These are phyloP conservation scores for Saccharomyces jurei DNA, from an alignment of 805 yeast genomes.

Conservation along the genomic window DNA sequence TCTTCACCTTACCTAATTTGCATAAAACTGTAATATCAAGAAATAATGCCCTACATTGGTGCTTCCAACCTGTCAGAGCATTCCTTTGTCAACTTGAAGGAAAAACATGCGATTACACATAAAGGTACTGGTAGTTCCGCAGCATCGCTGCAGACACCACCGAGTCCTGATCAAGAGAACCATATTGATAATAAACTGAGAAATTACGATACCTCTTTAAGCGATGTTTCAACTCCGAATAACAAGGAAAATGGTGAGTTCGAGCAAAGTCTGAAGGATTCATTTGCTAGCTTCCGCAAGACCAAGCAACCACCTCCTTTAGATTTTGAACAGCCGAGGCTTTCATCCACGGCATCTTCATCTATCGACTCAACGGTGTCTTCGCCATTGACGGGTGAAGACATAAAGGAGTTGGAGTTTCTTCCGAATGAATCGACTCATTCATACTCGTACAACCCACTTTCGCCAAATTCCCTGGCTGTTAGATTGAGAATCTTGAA, in stretches of 20 bases:
- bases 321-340: not conserved
- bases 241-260: not conserved
- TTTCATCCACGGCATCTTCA: not conserved
- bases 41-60: conserved; percentile 28
- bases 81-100: conserved; percentile 21
- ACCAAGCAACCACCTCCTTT: not conserved
- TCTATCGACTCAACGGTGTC: conserved; percentile 2
- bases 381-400: conserved; percentile 21
- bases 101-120: conserved; percentile 19
- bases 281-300: not conserved
- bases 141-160: not conserved
- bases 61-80: conserved; percentile 23
- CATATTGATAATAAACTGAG: not conserved
- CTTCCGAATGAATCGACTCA: conserved; percentile 77
- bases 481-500: conserved; percentile 66
- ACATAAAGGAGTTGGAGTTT: conserved; percentile 40
- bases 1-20: not conserved
- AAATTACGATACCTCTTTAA: not conserved
- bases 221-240: conserved; percentile 1
- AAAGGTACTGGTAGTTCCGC: not conserved
- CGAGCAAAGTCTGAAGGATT: not conserved
- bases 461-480: conserved; percentile 74
- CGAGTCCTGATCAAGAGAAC: not conserved
- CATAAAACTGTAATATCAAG: not conserved
- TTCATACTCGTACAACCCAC: conserved; percentile 75